Evolutionary conservation across 257 asterid genomes (phyloP).

Genomic region (Nicotiana sylvestris): DNA sequence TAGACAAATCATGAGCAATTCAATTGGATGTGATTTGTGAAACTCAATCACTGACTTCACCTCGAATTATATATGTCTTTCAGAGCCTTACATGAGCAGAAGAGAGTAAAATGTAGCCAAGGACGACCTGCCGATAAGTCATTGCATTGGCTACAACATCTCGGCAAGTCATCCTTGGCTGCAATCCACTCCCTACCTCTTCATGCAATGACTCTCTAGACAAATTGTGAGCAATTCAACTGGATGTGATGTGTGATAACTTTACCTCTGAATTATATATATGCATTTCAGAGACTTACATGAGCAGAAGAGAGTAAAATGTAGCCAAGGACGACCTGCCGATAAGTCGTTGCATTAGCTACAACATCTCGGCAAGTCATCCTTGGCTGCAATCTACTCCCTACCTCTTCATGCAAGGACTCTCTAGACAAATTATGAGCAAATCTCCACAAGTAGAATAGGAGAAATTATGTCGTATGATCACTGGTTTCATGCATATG

Average conservation of each 20-base stretch:
- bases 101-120: constrained; percentile 20
- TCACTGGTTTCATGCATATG: not conserved
- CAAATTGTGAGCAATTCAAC: not conserved
- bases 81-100: constrained; percentile 15
- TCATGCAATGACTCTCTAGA: constrained; percentile 17
- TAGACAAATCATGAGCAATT: not conserved
- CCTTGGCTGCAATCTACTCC: constrained; percentile 20
- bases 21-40: not conserved
- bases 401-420: constrained; percentile 16
- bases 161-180: constrained; percentile 30
- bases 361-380: constrained; percentile 22
- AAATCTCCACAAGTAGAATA: not conserved
- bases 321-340: constrained; percentile 16
- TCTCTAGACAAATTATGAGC: not conserved
- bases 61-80: not conserved
- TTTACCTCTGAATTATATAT: not conserved
- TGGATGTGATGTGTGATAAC: too few species aligned
- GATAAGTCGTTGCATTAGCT: not conserved
- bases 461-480: not conserved
- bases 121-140: not conserved
- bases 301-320: constrained; percentile 21
- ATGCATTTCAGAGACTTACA: not conserved
- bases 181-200: constrained; percentile 3
- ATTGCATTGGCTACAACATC: not conserved
- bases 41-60: not conserved